phyloP scores from a whole-genome alignment of 2,329 filamentous ascomycete genomes.

The Fusarium sp. region DNA sequence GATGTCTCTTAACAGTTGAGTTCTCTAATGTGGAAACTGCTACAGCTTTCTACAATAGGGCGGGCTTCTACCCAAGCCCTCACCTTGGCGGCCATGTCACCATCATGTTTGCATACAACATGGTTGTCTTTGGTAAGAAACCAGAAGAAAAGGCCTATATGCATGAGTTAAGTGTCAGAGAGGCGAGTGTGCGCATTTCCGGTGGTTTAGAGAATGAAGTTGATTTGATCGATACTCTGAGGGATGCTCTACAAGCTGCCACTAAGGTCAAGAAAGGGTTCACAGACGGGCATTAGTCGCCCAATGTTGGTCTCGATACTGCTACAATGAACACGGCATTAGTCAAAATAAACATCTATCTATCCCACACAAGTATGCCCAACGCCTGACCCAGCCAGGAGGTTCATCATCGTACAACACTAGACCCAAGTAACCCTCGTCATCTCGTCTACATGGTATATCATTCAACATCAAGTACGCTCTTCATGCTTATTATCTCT shows the following conservation, averaged over 20 bases:
- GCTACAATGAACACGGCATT: slow-evolving; percentile 8
- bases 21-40: slow-evolving; percentile 56
- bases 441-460: slow-evolving; percentile 38
- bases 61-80: slow-evolving; percentile 62
- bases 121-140: slow-evolving; percentile 55
- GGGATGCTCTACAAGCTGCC: slow-evolving; percentile 48
- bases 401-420: slow-evolving; percentile 20
- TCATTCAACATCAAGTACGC: slow-evolving; percentile 37
- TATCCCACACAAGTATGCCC: slow-evolving; percentile 35
- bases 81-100: slow-evolving; percentile 66
- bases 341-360: slow-evolving; percentile 29
- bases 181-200: slow-evolving; percentile 58
- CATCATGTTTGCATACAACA: slow-evolving; percentile 60
- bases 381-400: slow-evolving; percentile 40
- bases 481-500: slow-evolving; percentile 1
- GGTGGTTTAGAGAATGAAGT: slow-evolving; percentile 59
- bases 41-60: slow-evolving; percentile 60
- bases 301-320: neutral
- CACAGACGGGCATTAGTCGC: neutral
- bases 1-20: slow-evolving; percentile 65
- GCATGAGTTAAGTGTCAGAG: slow-evolving; percentile 51
- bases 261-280: slow-evolving; percentile 19
- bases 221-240: slow-evolving; percentile 55
- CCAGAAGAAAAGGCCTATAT: slow-evolving; percentile 52
- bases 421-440: slow-evolving; percentile 13